Percentiles rank a stretch among this genome's conserved stretches.
phyloP scores from a whole-genome alignment of 2,329 filamentous ascomycete genomes.

The Phoma herbarum region DNA sequence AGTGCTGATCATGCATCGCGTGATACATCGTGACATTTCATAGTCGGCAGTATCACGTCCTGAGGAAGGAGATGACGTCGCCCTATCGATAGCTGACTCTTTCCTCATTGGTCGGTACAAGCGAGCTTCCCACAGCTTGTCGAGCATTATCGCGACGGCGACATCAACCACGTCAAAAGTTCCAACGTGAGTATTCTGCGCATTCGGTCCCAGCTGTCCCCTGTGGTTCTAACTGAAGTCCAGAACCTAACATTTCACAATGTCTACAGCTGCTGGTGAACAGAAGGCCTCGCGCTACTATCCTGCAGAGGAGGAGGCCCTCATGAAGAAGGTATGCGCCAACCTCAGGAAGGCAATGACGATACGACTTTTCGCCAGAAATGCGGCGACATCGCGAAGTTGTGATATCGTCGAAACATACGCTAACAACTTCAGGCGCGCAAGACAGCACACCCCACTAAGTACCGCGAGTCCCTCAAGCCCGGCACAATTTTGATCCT shows the following conservation, averaged over 20 bases:
- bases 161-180: conserved; percentile 27
- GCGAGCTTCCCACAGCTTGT: conserved; percentile 31
- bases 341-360: not conserved
- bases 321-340: conserved; percentile 89
- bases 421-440: conserved; percentile 71
- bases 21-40: not conserved
- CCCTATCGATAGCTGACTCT: not conserved
- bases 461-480: conserved; percentile 86
- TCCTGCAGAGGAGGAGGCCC: conserved; percentile 87
- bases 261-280: conserved; percentile 34
- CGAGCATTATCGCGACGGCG: conserved; percentile 30
- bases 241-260: conserved; percentile 23
- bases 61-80: conserved; percentile 11
- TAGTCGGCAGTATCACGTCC: not conserved
- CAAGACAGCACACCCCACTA: conserved; percentile 89
- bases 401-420: conserved; percentile 4
- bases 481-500: conserved; percentile 97
- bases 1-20: not conserved
- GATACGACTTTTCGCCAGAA: not conserved
- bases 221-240: conserved; percentile 9
- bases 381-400: not conserved
- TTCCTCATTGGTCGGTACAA: conserved; percentile 14
- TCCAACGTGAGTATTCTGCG: conserved; percentile 6
- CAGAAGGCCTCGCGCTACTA: conserved; percentile 99
- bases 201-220: not conserved